These are phyloP conservation scores for Nitzschia inconspicua DNA, from an alignment of 108 stramenopile species.

Conservation along the genomic window DNA sequence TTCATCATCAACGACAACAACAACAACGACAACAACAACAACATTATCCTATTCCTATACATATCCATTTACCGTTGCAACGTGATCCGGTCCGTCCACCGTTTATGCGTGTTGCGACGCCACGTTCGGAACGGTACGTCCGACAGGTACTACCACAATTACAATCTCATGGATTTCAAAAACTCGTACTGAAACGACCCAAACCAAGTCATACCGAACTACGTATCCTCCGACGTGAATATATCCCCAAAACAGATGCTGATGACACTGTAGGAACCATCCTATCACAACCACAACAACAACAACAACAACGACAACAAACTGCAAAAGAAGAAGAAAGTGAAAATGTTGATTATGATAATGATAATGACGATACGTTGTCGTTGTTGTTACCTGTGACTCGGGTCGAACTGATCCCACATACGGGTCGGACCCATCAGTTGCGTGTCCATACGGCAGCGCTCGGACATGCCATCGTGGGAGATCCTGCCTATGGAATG, in stretches of 20 bases:
- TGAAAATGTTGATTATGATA: background rate
- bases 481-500: constrained; percentile 76
- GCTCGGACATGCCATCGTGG: constrained; percentile 83
- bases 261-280: background rate
- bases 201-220: constrained; percentile 73
- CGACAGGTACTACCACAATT: constrained; percentile 48
- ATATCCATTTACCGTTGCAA: constrained; percentile 75
- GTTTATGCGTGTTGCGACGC: constrained; percentile 82
- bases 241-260: constrained; percentile 9
- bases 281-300: too few relatives aligned
- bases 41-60: too few relatives aligned
- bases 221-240: constrained; percentile 42
- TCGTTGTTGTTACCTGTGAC: constrained; percentile 47
- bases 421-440: constrained; percentile 85
- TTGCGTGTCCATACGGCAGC: constrained; percentile 84
- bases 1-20: too few relatives aligned
- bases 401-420: constrained; percentile 48
- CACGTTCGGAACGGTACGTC: constrained; percentile 50
- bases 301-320: background rate
- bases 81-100: constrained; percentile 73
- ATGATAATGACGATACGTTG: background rate
- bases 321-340: background rate
- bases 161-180: constrained; percentile 61
- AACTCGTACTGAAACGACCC: constrained; percentile 60
- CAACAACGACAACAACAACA: too few relatives aligned